Evolutionary conservation across 768 basidiomycete genomes (phyloP).

Genomic region (Boletus pseudopeckii): DNA sequence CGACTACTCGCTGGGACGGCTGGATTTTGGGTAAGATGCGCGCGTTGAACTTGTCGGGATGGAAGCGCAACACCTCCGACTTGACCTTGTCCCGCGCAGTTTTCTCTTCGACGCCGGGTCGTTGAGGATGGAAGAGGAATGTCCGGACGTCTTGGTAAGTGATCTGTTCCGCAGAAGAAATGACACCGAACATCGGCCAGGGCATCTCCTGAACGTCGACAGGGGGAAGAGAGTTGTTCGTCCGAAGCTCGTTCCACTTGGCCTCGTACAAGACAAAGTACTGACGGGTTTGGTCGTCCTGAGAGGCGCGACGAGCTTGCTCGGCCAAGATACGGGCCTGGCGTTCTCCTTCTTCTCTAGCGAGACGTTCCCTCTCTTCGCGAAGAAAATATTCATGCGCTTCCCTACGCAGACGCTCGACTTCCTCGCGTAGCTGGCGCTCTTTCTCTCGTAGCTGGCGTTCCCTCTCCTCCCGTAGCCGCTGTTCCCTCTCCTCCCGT

Average conservation of each 20-base stretch:
- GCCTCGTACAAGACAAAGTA: constrained; percentile 30
- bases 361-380: constrained; percentile 18
- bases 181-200: constrained; percentile 39
- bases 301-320: constrained; percentile 7
- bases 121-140: constrained; percentile 41
- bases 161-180: constrained; percentile 30
- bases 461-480: not conserved
- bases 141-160: constrained; percentile 31
- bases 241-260: constrained; percentile 38
- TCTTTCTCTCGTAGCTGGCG: no score
- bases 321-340: constrained; percentile 22
- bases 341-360: constrained; percentile 19
- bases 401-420: constrained; percentile 9
- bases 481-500: no score
- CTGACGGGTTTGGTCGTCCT: constrained; percentile 5
- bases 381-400: constrained; percentile 1
- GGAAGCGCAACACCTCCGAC: constrained; percentile 49
- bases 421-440: not conserved
- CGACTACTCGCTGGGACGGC: constrained; percentile 30
- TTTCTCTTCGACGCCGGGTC: constrained; percentile 30
- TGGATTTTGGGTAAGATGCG: constrained; percentile 36
- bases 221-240: constrained; percentile 12
- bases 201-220: constrained; percentile 37
- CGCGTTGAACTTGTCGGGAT: constrained; percentile 51
- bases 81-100: constrained; percentile 35